Evolutionary conservation across 2,329 filamentous ascomycete species (phyloP), one percentile per base, ranked within the genome.

Genomic region (Myriangium duriaei): DNA sequence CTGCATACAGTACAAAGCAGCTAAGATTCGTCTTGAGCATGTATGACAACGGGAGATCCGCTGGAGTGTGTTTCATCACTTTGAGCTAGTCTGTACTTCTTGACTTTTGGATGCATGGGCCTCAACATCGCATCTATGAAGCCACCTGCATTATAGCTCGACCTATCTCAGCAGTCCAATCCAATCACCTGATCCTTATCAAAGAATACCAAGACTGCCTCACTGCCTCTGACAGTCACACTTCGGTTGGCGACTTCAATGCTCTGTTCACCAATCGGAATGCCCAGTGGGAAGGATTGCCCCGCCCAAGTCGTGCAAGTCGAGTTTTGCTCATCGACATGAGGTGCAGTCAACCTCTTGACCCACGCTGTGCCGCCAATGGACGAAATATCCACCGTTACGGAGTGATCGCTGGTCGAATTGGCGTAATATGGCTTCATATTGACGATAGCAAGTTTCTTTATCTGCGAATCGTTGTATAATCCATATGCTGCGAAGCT

Each of bases 151-250:
- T n/a, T n/a, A n/a, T n/a, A n/a, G n/a, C n/a, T n/a, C n/a, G n/a
- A n/a, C n/a, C n/a, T n/a, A n/a, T n/a, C n/a, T n/a, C n/a, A n/a
- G n/a, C n/a, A n/a, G n/a, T n/a, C n/a, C n/a, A n/a, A n/a, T n/a
- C n/a, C n/a, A n/a, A n/a, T 30, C 35, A 21, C 41, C 13, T 29
- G 33, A 4, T 44, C 33, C 11, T 45, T 36, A 13, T 49, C 44
- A 31, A 50, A 52, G 35, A 49, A 51, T 1, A 53, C 42, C 9
- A 54, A 43, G 9, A 54, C 48, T 4, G 51, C 50, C 36, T 54
- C 51, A 30, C 50, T 54, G 2, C 49, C 51, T 34, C 51, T 42
- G 2, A 52, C 46, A 1, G 26, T 39, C 4, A 51, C 48, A 26
- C 47, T 12, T 3, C 44, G 44, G 13, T 49, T 47, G 6, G 11